Base-by-base conservation (phyloP, 1,139 yeast species). In the Blastobotrys buckinghamii region DNA sequence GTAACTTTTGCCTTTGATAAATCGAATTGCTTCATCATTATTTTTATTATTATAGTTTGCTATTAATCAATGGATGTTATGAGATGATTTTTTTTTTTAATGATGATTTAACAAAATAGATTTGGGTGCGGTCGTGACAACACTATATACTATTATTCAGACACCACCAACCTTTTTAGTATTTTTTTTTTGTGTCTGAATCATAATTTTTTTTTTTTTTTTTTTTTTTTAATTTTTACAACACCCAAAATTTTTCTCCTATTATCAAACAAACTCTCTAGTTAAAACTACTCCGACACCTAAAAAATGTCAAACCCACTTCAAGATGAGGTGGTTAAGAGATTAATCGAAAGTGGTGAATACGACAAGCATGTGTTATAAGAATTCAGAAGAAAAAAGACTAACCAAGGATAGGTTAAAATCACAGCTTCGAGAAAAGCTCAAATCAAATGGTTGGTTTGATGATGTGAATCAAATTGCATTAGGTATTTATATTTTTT, bases 361-460 rank as follows among this genome's bases (percentile, higher is more conserved):
- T 88, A 87, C 65, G 92, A 85, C 54, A 69, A 65, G 76, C 72
- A 58, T 33, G 60, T 48, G 6, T 26, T 35, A 24, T 17, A 13
- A 19, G 12, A 19, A 8, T 9, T 19, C 5, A 7, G 22, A 26
- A n/a, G 13, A 27, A 17, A 13, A 15, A 17, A 15, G 7, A 17
- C 13, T 13, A n/a, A 17, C 13, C 35, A n/a, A 9, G 8, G 22
- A 33, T 49, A 64, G 67, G 47, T 54, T 69, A 50, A 57, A 61
- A 45, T 50, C 55, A 13, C 54, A 55, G 48, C 69, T 89, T 51
- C 80, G 81, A 57, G 74, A 82, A 49, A 79, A 78, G 60, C 74
- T 90, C 26, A 75, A 79, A 51, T 85, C 85, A 61, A 75, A 82
- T 2, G 97, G 97, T 7, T 90, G 97, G 97, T 81, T 79, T 57